Evolutionary conservation across 163 green algal genomes (phyloP).

Genomic region (Chlamydomonas reinhardtii): DNA sequence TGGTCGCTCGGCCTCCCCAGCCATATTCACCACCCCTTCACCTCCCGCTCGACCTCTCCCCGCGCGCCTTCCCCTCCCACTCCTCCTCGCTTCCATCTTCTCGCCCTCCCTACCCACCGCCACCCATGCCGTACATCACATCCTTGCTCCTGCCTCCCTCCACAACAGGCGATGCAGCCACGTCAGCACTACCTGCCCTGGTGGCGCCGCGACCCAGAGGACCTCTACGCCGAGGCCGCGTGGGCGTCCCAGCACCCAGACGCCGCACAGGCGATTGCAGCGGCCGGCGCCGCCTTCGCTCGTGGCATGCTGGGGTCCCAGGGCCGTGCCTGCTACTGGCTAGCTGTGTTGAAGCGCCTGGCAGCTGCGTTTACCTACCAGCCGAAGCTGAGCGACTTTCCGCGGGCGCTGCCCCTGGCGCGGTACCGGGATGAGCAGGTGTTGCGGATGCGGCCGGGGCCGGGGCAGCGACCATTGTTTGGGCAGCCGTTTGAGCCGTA

Average conservation of each 20-base stretch:
- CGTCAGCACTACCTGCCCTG: slow-evolving; percentile 10
- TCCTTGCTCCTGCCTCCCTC: too few species aligned
- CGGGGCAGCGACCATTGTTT: slow-evolving; percentile 8
- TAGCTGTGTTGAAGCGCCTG: not conserved
- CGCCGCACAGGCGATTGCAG: not conserved
- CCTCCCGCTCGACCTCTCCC: too few species aligned
- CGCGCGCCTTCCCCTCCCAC: too few species aligned
- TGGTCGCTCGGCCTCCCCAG: too few species aligned
- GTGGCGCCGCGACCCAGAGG: not conserved
- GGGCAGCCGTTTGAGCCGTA: slow-evolving; percentile 32
- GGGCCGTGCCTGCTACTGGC: slow-evolving; percentile 20
- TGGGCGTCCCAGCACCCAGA: not conserved
- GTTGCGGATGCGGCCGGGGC: not conserved
- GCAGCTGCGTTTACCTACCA: not conserved
- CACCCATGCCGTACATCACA: too few species aligned
- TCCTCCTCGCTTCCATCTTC: too few species aligned
- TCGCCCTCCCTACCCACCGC: too few species aligned
- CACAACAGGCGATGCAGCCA: not conserved
- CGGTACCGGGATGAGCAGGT: not conserved
- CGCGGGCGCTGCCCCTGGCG: not conserved
- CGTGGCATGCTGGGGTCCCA: not conserved
- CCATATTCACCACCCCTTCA: too few species aligned
- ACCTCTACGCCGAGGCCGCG: not conserved
- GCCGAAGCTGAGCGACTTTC: not conserved
- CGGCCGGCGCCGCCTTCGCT: not conserved